phyloP scores from a whole-genome alignment of 345 rosid species.

The Lepidium africanum region DNA sequence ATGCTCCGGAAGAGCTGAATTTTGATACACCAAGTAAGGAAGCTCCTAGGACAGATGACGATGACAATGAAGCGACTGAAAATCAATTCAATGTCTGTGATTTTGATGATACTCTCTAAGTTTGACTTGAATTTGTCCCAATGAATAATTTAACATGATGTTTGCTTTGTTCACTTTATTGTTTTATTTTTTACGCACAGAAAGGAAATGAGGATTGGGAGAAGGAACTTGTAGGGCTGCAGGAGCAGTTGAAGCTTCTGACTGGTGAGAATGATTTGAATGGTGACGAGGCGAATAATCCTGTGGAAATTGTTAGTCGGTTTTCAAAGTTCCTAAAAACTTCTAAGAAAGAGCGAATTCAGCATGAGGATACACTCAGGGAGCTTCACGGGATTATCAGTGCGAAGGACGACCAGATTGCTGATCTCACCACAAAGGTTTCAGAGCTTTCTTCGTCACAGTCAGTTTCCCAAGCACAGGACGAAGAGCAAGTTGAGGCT shows the following conservation, averaged over 20 bases:
- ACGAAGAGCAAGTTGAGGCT: conserved; percentile 35
- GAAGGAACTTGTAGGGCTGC: conserved; percentile 38
- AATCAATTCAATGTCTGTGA: conserved; percentile 35
- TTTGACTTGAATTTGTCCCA: background rate
- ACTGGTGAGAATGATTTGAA: conserved; percentile 14
- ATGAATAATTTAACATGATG: background rate
- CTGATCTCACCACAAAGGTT: conserved; percentile 47
- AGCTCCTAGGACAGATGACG: conserved; percentile 29
- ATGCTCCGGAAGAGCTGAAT: conserved; percentile 72
- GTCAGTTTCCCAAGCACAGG: conserved; percentile 15
- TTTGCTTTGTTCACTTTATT: conserved; percentile 2
- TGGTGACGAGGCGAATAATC: conserved; percentile 25
- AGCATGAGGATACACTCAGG: conserved; percentile 33
- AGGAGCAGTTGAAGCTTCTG: conserved; percentile 39
- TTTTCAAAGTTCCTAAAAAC: conserved; percentile 41
- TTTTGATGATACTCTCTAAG: background rate
- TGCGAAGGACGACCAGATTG: conserved; percentile 50
- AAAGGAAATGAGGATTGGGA: conserved; percentile 41
- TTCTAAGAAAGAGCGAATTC: conserved; percentile 37
- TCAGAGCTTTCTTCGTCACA: conserved; percentile 34
- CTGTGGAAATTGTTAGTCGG: conserved; percentile 32
- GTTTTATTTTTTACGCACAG: conserved; percentile 30
- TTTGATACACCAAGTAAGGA: conserved; percentile 42
- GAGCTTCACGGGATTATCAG: conserved; percentile 34
- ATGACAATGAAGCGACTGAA: conserved; percentile 28